Evolutionary conservation across 1,139 yeast species (phyloP).

Genomic region (Nakaseomyces sp.): DNA sequence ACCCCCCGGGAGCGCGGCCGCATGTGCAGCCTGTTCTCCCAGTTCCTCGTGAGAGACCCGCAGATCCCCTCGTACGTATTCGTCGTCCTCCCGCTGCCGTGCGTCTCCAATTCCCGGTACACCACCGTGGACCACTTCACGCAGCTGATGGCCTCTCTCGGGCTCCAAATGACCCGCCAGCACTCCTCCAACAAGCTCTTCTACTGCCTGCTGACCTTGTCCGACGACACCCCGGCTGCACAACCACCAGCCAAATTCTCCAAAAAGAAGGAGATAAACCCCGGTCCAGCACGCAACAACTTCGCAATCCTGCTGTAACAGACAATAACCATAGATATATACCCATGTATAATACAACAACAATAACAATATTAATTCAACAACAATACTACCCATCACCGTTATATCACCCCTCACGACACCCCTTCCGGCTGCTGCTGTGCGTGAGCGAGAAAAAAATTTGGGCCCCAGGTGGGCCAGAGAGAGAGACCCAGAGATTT

Average conservation of each 20-base stretch:
- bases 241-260: conserved; percentile 10
- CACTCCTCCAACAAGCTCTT: conserved; percentile 68
- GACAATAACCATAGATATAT: not conserved
- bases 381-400: too few relatives aligned
- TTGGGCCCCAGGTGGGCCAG: too few relatives aligned
- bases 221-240: too few relatives aligned
- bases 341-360: too few relatives aligned
- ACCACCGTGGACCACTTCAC: conserved; percentile 40
- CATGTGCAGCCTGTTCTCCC: conserved; percentile 56
- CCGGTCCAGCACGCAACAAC: conserved; percentile 54
- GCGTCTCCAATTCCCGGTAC: conserved; percentile 74
- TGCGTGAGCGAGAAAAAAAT: too few relatives aligned
- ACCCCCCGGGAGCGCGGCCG: conserved; percentile 61
- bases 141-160: conserved; percentile 46
- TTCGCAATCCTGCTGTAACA: conserved; percentile 39
- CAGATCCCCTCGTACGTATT: conserved; percentile 38
- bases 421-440: too few relatives aligned
- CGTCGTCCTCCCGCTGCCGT: conserved; percentile 81
- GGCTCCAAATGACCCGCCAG: conserved; percentile 42
- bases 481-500: too few relatives aligned
- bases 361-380: too few relatives aligned
- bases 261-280: conserved; percentile 41
- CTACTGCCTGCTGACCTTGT: conserved; percentile 37
- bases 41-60: conserved; percentile 37
- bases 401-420: too few relatives aligned